Conservation (phyloP, 768 basidiomycete species). For the Mycena galericulata region DNA sequence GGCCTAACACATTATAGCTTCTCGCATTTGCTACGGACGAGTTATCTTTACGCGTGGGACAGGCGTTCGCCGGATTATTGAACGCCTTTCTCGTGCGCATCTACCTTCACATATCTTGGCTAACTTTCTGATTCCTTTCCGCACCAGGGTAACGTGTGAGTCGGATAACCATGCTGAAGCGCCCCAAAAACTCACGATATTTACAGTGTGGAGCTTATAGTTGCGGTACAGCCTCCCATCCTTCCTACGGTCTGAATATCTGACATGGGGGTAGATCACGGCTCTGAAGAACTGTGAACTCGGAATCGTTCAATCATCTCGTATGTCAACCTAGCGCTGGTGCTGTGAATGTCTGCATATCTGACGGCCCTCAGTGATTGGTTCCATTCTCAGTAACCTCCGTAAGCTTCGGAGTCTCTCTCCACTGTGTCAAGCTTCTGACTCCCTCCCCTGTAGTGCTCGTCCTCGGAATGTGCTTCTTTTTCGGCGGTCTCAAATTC, state of each 20-base stretch:
- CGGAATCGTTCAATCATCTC: slow-evolving; percentile 68
- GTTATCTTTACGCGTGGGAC: slow-evolving; percentile 69
- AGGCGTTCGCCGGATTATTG: slow-evolving; percentile 70
- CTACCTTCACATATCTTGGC: background rate
- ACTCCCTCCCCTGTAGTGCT: slow-evolving; percentile 54
- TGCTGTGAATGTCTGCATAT: background rate
- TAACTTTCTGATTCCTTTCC: background rate
- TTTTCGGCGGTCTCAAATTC: slow-evolving; percentile 66
- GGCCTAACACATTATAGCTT: slow-evolving; percentile 48
- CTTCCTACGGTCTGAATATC: background rate
- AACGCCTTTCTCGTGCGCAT: slow-evolving; percentile 69
- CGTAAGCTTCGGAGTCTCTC: slow-evolving; percentile 46
- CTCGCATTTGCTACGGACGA: slow-evolving; percentile 78
- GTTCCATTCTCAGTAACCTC: slow-evolving; percentile 72
- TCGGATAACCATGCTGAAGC: background rate
- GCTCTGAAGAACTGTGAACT: slow-evolving; percentile 52
- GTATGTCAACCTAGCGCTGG: slow-evolving; percentile 56
- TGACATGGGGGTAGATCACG: slow-evolving; percentile 20
- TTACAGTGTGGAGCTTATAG: slow-evolving; percentile 56
- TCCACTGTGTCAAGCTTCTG: slow-evolving; percentile 1
- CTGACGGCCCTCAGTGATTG: slow-evolving; percentile 58
- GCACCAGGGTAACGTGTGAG: slow-evolving; percentile 38
- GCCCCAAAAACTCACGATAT: background rate
- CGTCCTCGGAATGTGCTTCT: slow-evolving; percentile 77
- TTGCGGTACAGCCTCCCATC: slow-evolving; percentile 58